phyloP scores from a whole-genome alignment of 2,329 filamentous ascomycete genomes.

The Phaeomoniella chlamydospora region DNA sequence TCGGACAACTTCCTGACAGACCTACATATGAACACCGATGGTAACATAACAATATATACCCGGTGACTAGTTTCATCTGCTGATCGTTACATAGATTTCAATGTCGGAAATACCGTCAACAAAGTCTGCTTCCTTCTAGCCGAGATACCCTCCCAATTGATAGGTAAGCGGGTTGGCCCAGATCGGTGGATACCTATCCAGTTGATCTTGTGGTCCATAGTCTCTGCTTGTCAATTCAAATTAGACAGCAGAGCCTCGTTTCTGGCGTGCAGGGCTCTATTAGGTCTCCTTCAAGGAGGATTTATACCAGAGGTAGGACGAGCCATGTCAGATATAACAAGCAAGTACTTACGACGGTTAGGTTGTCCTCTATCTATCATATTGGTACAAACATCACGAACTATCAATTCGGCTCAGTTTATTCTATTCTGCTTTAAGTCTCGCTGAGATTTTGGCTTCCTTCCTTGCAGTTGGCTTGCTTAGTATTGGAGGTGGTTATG shows the following conservation, averaged over 20 bases:
- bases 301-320: constrained; percentile 31
- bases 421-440: constrained; percentile 20
- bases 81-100: constrained; percentile 11
- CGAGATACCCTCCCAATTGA: constrained; percentile 17
- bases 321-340: too few species aligned
- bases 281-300: constrained; percentile 35
- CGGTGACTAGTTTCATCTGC: neutral
- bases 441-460: constrained; percentile 16
- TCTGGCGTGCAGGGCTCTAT: constrained; percentile 25
- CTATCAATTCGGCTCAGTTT: constrained; percentile 18
- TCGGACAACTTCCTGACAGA: constrained; percentile 15
- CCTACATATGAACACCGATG: constrained; percentile 10
- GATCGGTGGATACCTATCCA: constrained; percentile 16
- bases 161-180: constrained; percentile 15
- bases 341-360: too few species aligned
- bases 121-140: constrained; percentile 15
- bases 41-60: neutral
- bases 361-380: constrained; percentile 13
- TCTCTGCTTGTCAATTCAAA: constrained; percentile 13
- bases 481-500: constrained; percentile 24
- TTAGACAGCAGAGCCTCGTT: constrained; percentile 18
- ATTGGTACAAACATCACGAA: constrained; percentile 13
- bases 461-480: constrained; percentile 20
- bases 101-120: constrained; percentile 16
- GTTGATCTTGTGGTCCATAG: constrained; percentile 15